A percentile compares a stretch with the other conserved stretches of the same genome.
These are phyloP conservation scores for Cruciata laevipes DNA, from an alignment of 257 asterid species.

Conservation along the genomic window DNA sequence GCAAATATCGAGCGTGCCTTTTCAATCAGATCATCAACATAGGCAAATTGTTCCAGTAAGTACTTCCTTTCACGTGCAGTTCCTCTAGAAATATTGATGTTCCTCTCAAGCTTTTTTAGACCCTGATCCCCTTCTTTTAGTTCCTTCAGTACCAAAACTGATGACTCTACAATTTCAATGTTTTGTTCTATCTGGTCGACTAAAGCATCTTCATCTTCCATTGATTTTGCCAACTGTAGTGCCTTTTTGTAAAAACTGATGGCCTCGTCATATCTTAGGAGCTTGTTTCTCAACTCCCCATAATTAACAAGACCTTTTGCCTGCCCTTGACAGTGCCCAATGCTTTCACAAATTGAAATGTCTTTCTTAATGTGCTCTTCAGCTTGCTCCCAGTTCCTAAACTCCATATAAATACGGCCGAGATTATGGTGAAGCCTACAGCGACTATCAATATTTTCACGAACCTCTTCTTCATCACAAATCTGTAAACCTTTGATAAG, in stretches of 20 bases:
- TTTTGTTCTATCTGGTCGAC: conserved; percentile 53
- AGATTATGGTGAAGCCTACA: conserved; percentile 97
- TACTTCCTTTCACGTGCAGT: conserved; percentile 56
- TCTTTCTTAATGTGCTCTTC: conserved; percentile 62
- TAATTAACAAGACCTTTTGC: conserved; percentile 88
- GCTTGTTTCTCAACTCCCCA: conserved; percentile 74
- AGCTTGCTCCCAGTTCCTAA: conserved; percentile 75
- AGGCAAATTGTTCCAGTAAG: conserved; percentile 55
- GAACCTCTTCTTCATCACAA: conserved; percentile 89
- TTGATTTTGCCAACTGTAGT: conserved; percentile 60
- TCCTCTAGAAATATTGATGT: conserved; percentile 53
- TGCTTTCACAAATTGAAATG: conserved; percentile 56
- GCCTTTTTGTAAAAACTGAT: conserved; percentile 68
- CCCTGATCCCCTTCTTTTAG: conserved; percentile 64
- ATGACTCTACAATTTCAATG: conserved; percentile 52
- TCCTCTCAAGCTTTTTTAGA: conserved; percentile 71
- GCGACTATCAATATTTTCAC: conserved; percentile 61
- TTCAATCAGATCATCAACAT: conserved; percentile 68
- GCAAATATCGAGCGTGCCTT: conserved; percentile 63
- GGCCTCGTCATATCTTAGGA: conserved; percentile 65
- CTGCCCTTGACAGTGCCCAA: conserved; percentile 87
- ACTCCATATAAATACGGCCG: conserved; percentile 68
- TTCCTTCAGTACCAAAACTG: conserved; percentile 54
- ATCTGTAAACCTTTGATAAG: conserved; percentile 60
- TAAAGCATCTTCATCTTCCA: conserved; percentile 85